These are phyloP conservation scores for Sordariomycetes sp. DNA, from an alignment of 2,329 filamentous ascomycete species.

Conservation along the genomic window DNA sequence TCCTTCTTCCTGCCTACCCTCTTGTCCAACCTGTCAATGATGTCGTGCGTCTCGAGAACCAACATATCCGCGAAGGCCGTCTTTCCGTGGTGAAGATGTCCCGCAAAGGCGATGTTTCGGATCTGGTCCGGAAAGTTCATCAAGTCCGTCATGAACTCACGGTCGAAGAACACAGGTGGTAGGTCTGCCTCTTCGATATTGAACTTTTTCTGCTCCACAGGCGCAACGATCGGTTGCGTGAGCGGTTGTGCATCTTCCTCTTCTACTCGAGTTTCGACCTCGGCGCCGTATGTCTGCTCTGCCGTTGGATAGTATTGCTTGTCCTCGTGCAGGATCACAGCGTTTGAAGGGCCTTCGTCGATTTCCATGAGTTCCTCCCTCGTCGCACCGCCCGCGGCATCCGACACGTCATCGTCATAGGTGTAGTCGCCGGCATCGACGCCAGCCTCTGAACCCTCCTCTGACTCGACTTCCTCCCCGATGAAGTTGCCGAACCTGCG, in stretches of 20 bases:
- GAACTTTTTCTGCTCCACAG: slow-evolving; percentile 92
- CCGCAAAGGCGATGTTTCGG: slow-evolving; percentile 83
- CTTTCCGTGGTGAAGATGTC: slow-evolving; percentile 95
- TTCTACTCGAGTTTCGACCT: slow-evolving; percentile 92
- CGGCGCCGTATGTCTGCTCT: slow-evolving; percentile 85
- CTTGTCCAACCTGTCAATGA: slow-evolving; percentile 69
- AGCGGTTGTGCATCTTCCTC: slow-evolving; percentile 95
- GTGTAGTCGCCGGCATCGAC: slow-evolving; percentile 68
- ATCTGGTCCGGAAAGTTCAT: slow-evolving; percentile 95
- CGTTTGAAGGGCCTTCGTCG: slow-evolving; percentile 88
- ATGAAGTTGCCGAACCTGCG: slow-evolving; percentile 94
- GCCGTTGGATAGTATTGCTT: slow-evolving; percentile 99
- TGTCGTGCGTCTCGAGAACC: slow-evolving; percentile 88
- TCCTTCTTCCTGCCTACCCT: slow-evolving; percentile 74
- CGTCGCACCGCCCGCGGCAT: slow-evolving; percentile 47
- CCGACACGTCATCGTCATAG: slow-evolving; percentile 68
- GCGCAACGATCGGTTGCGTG: slow-evolving; percentile 85
- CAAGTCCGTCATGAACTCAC: slow-evolving; percentile 87
- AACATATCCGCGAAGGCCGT: slow-evolving; percentile 98
- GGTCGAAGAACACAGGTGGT: slow-evolving; percentile 77
- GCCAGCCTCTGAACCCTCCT: slow-evolving; percentile 74
- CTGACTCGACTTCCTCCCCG: slow-evolving; percentile 78
- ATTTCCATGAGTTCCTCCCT: slow-evolving; percentile 90
- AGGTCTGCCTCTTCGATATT: slow-evolving; percentile 86
- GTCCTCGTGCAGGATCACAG: slow-evolving; percentile 96